Evolutionary conservation across 371 early-diverging fungal genomes (phyloP).

Genomic region (Nematocida minor): DNA sequence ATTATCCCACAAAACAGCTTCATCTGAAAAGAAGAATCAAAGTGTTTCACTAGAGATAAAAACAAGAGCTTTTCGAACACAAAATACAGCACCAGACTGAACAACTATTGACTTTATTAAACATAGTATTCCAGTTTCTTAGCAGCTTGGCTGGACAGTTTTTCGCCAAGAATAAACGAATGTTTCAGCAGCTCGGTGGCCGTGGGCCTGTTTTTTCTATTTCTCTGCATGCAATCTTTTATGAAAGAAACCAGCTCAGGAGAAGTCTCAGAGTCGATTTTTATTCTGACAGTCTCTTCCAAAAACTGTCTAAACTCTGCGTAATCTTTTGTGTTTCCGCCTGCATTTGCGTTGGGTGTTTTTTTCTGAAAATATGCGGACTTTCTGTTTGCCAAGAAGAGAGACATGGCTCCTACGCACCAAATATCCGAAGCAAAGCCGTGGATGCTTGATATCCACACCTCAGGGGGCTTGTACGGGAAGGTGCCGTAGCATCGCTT

Average conservation of each 20-base stretch:
- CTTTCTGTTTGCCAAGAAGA: constrained; percentile 33
- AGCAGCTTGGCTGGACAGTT: neutral
- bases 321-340: constrained; percentile 53
- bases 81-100: too few relatives aligned
- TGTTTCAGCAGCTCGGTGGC: constrained; percentile 60
- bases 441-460: constrained; percentile 59
- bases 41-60: too few relatives aligned
- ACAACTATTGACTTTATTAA: too few relatives aligned
- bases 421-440: constrained; percentile 64
- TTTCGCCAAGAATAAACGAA: constrained; percentile 54
- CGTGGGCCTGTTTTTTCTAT: constrained; percentile 56
- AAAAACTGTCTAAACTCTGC: constrained; percentile 50
- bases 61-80: too few relatives aligned
- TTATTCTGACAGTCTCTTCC: constrained; percentile 35
- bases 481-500: constrained; percentile 65
- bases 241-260: constrained; percentile 60
- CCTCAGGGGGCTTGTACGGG: constrained; percentile 66
- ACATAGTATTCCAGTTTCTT: neutral
- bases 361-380: constrained; percentile 33
- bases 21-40: too few relatives aligned
- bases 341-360: constrained; percentile 10
- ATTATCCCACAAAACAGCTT: too few relatives aligned
- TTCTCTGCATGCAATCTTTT: constrained; percentile 53
- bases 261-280: constrained; percentile 52
- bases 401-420: constrained; percentile 59